Base-by-base conservation (phyloP, 2,329 filamentous ascomycete species). In the Cladosporium sp. region DNA sequence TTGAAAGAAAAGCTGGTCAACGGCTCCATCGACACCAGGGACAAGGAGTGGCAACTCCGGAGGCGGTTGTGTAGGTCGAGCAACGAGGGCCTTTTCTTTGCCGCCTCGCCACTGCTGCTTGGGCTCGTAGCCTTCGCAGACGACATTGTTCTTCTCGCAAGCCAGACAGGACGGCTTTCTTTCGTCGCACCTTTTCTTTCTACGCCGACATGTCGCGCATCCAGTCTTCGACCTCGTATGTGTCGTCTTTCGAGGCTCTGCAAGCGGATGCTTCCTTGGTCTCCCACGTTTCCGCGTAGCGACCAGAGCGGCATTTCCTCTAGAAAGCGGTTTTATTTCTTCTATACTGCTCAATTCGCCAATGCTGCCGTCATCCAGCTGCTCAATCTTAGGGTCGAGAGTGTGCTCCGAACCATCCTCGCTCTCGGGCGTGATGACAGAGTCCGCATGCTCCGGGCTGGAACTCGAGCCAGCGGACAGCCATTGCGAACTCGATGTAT, bases 71-170 rank as follows among this genome's bases (percentile, higher is more conserved):
- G 64, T 47, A 47, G 62, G 68, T 30, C 52, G 45, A 22, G 51
- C n/a, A n/a, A n/a, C n/a, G n/a, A 37, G 39, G 34, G 51, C 78
- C 64, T 78, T 85, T 67, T 92, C 86, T 65, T 82, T 89, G 22
- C 89, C 89, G 63, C 88, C 91, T 68, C 85, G 89, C 90, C 90
- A 96, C 47, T 89, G 80, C 52, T 88, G 86, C 66, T 89, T 89
- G 55, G 89, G 86, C 44, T 88, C 88, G 64, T 95, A 96, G 11
- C 90, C 90, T 70, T 95, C 89, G 65, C 90, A 96, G 12, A 91
- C 82, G 11, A 95, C 88, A 7, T 89, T 89, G 66, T 95, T 96
- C 76, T 95, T 96, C 70, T 93, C 86, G 64, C 90, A 96, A 62
- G 95, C 95, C 68, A 89, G 78, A 61, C 88, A 77, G 37, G 64